Percentiles rank a stretch among this genome's conserved stretches.
Conservation (phyloP, 2,329 filamentous ascomycete species). For the Xylaria sp. region DNA sequence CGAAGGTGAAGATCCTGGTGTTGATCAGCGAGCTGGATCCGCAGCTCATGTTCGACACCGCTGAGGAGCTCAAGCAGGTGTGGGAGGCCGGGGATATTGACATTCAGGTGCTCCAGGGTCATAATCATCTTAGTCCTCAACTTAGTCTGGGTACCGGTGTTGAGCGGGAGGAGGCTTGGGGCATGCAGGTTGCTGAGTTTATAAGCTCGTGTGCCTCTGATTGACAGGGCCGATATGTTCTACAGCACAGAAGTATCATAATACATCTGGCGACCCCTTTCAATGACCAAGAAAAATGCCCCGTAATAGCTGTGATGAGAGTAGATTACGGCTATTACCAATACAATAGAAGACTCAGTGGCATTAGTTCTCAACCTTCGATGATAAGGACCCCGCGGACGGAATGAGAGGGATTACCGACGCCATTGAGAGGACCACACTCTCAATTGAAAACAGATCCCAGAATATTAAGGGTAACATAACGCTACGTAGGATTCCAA, state of each 20-base stretch:
- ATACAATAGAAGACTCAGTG: neutral
- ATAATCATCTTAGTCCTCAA: conserved; percentile 49
- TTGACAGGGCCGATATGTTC: neutral
- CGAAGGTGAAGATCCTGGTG: conserved; percentile 41
- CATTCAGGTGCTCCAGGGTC: conserved; percentile 43
- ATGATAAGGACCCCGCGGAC: too few relatives aligned
- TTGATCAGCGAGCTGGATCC: conserved; percentile 47
- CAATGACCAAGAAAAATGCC: neutral
- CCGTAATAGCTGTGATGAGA: neutral
- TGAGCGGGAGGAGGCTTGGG: conserved; percentile 49
- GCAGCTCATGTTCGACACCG: conserved; percentile 40
- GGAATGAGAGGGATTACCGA: too few relatives aligned
- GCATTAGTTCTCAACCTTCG: neutral
- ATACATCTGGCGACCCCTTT: neutral
- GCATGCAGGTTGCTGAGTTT: conserved; percentile 45
- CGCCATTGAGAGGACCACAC: neutral
- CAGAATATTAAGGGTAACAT: neutral
- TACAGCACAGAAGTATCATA: neutral
- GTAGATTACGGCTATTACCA: neutral
- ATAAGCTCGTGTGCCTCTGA: conserved; percentile 33
- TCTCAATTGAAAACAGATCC: neutral
- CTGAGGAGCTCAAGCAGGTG: conserved; percentile 40
- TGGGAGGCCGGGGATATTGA: conserved; percentile 40
- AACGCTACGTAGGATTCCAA: neutral
- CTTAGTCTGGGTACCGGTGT: conserved; percentile 45